Base-by-base conservation (phyloP, 139 green algal genomes). In the Ettlia oleoabundans region DNA sequence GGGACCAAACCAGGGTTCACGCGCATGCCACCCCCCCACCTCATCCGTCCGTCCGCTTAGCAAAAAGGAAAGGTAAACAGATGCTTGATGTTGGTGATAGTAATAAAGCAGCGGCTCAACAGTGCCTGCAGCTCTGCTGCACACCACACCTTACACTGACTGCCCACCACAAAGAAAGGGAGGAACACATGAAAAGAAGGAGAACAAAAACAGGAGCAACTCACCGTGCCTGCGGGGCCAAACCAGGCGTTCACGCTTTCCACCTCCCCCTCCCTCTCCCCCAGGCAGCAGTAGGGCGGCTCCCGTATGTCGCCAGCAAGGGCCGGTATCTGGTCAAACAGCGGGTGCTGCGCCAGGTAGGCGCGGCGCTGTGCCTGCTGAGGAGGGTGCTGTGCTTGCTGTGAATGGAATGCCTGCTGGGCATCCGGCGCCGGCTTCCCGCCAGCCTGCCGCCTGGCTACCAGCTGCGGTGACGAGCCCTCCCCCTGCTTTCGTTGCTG, bases 341-440 rank as follows among this genome's bases (percentile, higher is more conserved):
- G 88, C 7, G 90, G 82, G 81, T 98, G 96, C 88, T 98, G 96
- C 5, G 96, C 96, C 41, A 98, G 85, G 86, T 98, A 98, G 30
- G 86, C 92, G 35, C 61, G 62, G n/a, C 4, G 66, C 42, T 33
- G 51, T 38, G 26, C 21, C 71, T 47, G 65, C 41, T 52, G 64
- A 64, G 58, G 47, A 76, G 84, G 68, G 51, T n/a, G 66, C 42
- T 33, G 51, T 38, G 26, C 21, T 67, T 47, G 65, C 41, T 52
- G 64, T 71, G 58, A 38, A 76, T 84, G 68, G 51, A n/a, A n/a
- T n/a, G 70, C 47, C n/a, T 62, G 28, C 65, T 47, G 43, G 28
- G 63, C 62, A 55, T 74, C 74, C 80, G 53, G 28, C 61, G 71
- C 68, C 13, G 13, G 1, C 61, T 80, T 33, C 32, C 72, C 24